Base-by-base conservation (phyloP, 805 yeast genomes). In the Myxozyma sirexii region DNA sequence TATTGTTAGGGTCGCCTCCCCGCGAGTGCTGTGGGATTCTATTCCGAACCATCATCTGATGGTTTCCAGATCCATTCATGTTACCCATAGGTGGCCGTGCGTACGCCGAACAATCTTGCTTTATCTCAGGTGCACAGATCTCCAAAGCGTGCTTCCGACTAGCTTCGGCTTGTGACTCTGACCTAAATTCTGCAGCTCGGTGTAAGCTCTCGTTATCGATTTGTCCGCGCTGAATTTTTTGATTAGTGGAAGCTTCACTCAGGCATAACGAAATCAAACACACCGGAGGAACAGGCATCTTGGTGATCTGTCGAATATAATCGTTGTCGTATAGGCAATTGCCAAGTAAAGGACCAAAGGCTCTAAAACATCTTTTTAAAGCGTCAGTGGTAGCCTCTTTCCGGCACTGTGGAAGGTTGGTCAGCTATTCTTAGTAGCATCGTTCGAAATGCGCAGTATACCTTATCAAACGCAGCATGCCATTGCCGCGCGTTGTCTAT, bases 331-430 rank as follows among this genome's bases (percentile, higher is more conserved):
- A 74, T 1, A 77, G 64, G 52, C 79, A 76, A 63, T 73, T 74
- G 0, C 93, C 93, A 59, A 87, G 73, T 0, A 88, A 85, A 65
- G 86, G 83, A 39, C 96, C 96, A 69, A 90, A 89, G 64, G 87
- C 85, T 62, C 96, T 77, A 54, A 92, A 76, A 13, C 93, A 86
- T 51, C 94, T 77, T 73, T 90, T 91, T 58, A 87, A 74, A 0
- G 88, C 97, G 71, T 88, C 92, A 0, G 92, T 87, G n/a, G 86
- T 81, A 0, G 96, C 94, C 68, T 88, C 94, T 68, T 90, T 88
- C 71, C 84, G 85, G 57, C 96, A 87, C 60, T 63, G 33, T 8
- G 12, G 17, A 13, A 42, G 1, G 21, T n/a, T n/a, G 46, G 17
- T 38, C 26, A 8, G 43, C 23, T 6, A 27, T 27, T 29, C 35